Conservation (phyloP, 2,329 filamentous ascomycete species). For the Hirsutella thompsonii region DNA sequence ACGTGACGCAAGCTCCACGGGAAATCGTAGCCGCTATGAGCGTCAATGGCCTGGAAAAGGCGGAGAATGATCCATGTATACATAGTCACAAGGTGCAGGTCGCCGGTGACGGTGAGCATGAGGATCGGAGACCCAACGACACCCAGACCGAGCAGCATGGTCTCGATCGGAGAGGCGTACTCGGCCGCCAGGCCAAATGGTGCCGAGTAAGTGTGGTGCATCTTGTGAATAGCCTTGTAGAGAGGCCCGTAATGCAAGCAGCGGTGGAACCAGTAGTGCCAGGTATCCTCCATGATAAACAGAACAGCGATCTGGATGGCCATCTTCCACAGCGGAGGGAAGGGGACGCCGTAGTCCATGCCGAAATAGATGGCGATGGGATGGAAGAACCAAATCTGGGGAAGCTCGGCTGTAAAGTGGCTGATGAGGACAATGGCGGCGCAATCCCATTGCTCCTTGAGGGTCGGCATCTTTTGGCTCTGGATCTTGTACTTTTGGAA, state of each 20-base stretch:
- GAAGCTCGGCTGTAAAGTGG: constrained; percentile 95
- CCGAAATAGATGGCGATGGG: constrained; percentile 89
- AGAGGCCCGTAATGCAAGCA: constrained; percentile 86
- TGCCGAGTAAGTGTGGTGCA: constrained; percentile 97
- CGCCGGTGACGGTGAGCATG: constrained; percentile 69
- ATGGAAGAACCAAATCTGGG: constrained; percentile 99
- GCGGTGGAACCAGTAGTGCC: constrained; percentile 97
- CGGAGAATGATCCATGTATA: constrained; percentile 90
- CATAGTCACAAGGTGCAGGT: constrained; percentile 95
- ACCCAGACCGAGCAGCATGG: constrained; percentile 85
- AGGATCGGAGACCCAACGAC: constrained; percentile 72
- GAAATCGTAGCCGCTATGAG: constrained; percentile 96
- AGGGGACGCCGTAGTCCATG: constrained; percentile 77
- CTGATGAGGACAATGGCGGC: constrained; percentile 83
- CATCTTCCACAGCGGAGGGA: constrained; percentile 77
- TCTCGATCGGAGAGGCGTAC: constrained; percentile 95
- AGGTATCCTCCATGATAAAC: constrained; percentile 91
- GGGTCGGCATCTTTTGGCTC: constrained; percentile 76
- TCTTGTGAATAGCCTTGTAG: constrained; percentile 96
- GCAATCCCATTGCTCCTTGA: constrained; percentile 88
- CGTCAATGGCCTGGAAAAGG: constrained; percentile 94
- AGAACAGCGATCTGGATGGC: constrained; percentile 83
- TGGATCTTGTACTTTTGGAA: constrained; percentile 96
- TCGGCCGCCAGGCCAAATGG: constrained; percentile 94
- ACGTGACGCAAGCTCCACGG: constrained; percentile 94